Conservation (phyloP, 345 rosid species). For the Jatropha curcas region DNA sequence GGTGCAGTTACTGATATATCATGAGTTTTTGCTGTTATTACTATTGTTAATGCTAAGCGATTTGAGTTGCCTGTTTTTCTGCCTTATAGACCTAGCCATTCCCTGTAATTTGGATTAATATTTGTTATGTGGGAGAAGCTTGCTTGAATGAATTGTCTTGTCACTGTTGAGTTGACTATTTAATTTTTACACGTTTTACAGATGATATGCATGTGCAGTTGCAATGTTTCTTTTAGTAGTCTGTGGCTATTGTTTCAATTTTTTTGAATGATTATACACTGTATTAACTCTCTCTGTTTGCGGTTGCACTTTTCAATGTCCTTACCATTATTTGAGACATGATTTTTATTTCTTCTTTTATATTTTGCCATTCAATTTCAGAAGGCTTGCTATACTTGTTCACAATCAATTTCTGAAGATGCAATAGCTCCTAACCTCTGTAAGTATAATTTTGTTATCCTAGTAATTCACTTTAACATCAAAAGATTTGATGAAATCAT, state of each 20-base stretch:
- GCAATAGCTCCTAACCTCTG: conserved; percentile 74
- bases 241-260: background rate
- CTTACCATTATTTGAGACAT: background rate
- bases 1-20: background rate
- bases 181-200: background rate
- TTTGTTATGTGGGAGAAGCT: background rate
- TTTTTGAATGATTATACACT: background rate
- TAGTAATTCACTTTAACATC: background rate
- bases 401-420: conserved; percentile 63
- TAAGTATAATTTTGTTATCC: conserved; percentile 39
- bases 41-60: background rate
- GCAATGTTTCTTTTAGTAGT: background rate
- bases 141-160: background rate
- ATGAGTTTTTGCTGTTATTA: background rate
- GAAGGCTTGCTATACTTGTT: conserved; percentile 81
- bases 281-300: background rate
- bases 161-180: background rate
- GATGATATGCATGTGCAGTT: background rate
- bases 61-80: background rate
- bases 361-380: conserved; percentile 39
- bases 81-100: background rate
- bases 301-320: background rate
- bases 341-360: conserved; percentile 20
- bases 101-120: background rate
- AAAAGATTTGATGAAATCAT: background rate